Conservation (phyloP, 2,329 filamentous ascomycete species). For the Onygenales sp. region DNA sequence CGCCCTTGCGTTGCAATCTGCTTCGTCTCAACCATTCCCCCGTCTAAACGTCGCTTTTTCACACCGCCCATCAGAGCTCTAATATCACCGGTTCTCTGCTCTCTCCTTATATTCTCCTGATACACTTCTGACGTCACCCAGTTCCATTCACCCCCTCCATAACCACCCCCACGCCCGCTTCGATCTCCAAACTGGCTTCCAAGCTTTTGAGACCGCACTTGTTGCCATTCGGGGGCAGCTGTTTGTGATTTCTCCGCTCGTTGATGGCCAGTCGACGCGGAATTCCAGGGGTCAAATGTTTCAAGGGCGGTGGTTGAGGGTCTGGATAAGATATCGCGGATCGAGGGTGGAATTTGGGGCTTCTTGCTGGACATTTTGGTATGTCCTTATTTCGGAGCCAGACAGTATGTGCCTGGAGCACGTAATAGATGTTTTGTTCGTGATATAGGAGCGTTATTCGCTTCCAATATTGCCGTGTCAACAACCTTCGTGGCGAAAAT, state of each 20-base stretch:
- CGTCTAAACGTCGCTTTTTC: constrained; percentile 33
- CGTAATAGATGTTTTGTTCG: too few species aligned
- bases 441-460: too few species aligned
- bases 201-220: constrained; percentile 11
- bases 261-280: constrained; percentile 15
- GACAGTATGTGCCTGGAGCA: too few species aligned
- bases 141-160: constrained; percentile 43
- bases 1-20: not conserved
- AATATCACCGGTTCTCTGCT: constrained; percentile 29
- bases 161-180: constrained; percentile 26
- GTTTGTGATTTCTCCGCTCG: constrained; percentile 12
- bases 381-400: not conserved
- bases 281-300: constrained; percentile 15
- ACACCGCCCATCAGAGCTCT: constrained; percentile 39
- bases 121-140: constrained; percentile 23
- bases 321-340: constrained; percentile 15
- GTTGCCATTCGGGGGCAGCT: constrained; percentile 11
- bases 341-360: constrained; percentile 14
- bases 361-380: constrained; percentile 12
- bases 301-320: constrained; percentile 14
- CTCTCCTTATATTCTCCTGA: constrained; percentile 16
- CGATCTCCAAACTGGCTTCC: constrained; percentile 8
- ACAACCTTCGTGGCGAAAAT: too few species aligned
- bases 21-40: constrained; percentile 11
- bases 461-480: too few species aligned